Evolutionary conservation across 192 early-diverging fungal species (phyloP).

Genomic region (Podila minutissima): DNA sequence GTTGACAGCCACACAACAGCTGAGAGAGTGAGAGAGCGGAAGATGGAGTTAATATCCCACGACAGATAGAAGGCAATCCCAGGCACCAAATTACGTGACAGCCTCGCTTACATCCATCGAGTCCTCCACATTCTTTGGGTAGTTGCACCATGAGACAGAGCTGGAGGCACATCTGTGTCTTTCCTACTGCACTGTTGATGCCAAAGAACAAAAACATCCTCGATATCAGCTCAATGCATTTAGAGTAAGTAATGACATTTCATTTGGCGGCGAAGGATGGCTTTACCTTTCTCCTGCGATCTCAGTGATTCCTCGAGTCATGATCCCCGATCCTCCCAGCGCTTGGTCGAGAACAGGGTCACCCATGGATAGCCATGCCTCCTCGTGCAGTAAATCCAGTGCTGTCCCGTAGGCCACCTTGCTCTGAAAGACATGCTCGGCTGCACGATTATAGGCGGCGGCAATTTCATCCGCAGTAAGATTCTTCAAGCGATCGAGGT

Average conservation of each 20-base stretch:
- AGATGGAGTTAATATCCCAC: not conserved
- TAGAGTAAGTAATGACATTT: not conserved
- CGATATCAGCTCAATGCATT: not conserved
- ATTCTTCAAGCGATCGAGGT: slow-evolving; percentile 29
- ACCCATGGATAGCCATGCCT: slow-evolving; percentile 58
- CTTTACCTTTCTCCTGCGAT: slow-evolving; percentile 74
- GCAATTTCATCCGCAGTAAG: slow-evolving; percentile 28
- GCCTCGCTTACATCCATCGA: slow-evolving; percentile 61
- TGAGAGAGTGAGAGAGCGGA: not conserved
- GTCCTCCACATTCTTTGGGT: slow-evolving; percentile 62
- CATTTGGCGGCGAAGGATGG: not conserved
- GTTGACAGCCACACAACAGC: slow-evolving; percentile 76
- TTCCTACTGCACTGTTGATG: slow-evolving; percentile 74
- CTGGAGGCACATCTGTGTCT: slow-evolving; percentile 90
- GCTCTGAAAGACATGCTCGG: slow-evolving; percentile 21
- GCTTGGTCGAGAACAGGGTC: slow-evolving; percentile 62
- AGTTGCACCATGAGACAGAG: slow-evolving; percentile 76
- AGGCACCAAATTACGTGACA: not conserved
- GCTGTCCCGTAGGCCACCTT: slow-evolving; percentile 48
- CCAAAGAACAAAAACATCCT: not conserved
- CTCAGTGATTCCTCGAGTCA: slow-evolving; percentile 70
- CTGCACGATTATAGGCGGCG: slow-evolving; percentile 26
- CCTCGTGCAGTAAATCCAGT: slow-evolving; percentile 40
- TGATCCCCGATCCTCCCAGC: slow-evolving; percentile 66
- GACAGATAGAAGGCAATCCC: not conserved